phyloP scores from a whole-genome alignment of 1,284 basidiomycete genomes.

The Microbotryomycetes sp. region DNA sequence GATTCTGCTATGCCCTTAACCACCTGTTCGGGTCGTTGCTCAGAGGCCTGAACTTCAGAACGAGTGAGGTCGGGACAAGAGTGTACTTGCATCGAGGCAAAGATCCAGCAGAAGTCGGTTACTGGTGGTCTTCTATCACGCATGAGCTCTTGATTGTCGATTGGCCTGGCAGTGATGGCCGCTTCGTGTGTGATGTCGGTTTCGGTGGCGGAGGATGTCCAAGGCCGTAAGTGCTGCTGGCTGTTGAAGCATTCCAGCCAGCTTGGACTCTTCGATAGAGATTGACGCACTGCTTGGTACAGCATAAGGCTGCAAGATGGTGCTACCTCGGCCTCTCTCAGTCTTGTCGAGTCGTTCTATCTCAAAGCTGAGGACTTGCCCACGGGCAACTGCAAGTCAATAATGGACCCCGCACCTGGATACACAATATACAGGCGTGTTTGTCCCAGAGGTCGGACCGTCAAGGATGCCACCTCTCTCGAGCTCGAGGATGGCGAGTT shows the following conservation, averaged over 20 bases:
- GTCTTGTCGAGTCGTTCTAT: slow-evolving; percentile 18
- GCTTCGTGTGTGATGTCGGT: slow-evolving; percentile 14
- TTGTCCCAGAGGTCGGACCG: not conserved
- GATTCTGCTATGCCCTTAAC: slow-evolving; percentile 23
- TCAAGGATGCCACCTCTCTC: not conserved
- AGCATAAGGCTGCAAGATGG: slow-evolving; percentile 14
- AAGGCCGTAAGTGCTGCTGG: slow-evolving; percentile 1
- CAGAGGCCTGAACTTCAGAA: slow-evolving; percentile 19
- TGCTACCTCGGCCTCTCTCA: slow-evolving; percentile 14
- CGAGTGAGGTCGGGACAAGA: slow-evolving; percentile 20
- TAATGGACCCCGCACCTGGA: slow-evolving; percentile 12
- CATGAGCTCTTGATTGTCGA: slow-evolving; percentile 24
- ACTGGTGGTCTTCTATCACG: slow-evolving; percentile 16
- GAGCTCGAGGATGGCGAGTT: slow-evolving; percentile 2
- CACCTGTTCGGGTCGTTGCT: slow-evolving; percentile 10
- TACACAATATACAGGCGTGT: slow-evolving; percentile 30
- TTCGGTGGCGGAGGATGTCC: slow-evolving; percentile 8
- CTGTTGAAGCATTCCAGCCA: no score
- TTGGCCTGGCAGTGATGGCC: slow-evolving; percentile 4
- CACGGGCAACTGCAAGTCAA: not conserved
- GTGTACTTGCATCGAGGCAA: slow-evolving; percentile 28
- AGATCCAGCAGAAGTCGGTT: slow-evolving; percentile 17
- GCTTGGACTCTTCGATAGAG: no score
- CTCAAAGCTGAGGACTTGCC: slow-evolving; percentile 19
- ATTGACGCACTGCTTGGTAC: not conserved